phyloP scores from a whole-genome alignment of 306 rosid species.

The Delonix regia region DNA sequence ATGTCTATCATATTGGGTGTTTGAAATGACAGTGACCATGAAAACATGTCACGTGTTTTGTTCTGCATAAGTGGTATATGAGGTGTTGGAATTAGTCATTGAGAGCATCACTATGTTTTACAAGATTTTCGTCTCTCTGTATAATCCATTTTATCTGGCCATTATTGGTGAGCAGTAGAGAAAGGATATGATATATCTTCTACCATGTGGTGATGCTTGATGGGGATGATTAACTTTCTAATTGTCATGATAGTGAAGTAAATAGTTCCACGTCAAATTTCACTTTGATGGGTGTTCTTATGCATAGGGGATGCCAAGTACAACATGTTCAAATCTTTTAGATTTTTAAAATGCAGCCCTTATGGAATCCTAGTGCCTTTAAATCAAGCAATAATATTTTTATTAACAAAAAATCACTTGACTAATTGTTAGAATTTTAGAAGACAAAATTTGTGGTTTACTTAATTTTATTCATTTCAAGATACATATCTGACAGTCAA shows the following conservation, averaged over 20 bases:
- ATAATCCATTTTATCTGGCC: conserved; percentile 2
- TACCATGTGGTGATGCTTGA: background rate
- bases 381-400: conserved; percentile 1
- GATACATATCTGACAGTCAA: background rate
- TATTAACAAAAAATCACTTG: background rate
- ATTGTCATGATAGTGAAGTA: conserved; percentile 40
- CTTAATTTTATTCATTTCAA: conserved; percentile 5
- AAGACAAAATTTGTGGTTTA: conserved; percentile 6
- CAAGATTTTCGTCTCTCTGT: conserved; percentile 12
- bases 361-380: conserved; percentile 58
- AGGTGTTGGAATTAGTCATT: conserved; percentile 35
- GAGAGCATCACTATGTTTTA: conserved; percentile 8
- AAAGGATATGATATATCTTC: background rate
- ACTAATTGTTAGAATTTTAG: background rate
- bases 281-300: conserved; percentile 44
- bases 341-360: conserved; percentile 36
- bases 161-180: background rate
- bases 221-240: conserved; percentile 8
- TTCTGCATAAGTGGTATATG: conserved; percentile 7
- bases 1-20: conserved; percentile 38
- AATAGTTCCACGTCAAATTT: conserved; percentile 36
- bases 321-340: conserved; percentile 26
- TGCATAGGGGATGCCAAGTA: conserved; percentile 21
- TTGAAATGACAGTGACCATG: conserved; percentile 39
- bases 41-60: conserved; percentile 17